These are phyloP conservation scores for Neopestalotiopsis sp. DNA, from an alignment of 2,329 filamentous ascomycete genomes.

Conservation along the genomic window DNA sequence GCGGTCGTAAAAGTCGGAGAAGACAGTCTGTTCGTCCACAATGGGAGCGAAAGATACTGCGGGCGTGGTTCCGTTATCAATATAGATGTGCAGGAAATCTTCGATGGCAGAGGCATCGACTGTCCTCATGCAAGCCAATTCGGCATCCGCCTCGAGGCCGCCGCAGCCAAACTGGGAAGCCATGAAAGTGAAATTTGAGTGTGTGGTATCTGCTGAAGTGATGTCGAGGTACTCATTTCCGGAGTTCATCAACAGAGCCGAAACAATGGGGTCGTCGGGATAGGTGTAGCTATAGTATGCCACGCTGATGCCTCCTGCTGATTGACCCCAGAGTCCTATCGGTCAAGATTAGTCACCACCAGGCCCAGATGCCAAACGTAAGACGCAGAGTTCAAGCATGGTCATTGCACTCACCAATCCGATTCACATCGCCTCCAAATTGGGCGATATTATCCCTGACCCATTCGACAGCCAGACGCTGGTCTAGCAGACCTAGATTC, in stretches of 20 bases:
- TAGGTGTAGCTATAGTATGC: conserved; percentile 51
- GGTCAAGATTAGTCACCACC: background rate
- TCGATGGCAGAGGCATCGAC: conserved; percentile 35
- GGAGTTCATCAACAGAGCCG: conserved; percentile 47
- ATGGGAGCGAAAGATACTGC: conserved; percentile 31
- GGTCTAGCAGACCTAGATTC: conserved; percentile 56
- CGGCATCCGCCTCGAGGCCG: conserved; percentile 27
- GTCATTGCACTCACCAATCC: conserved; percentile 36
- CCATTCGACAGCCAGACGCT: conserved; percentile 57
- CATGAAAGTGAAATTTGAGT: conserved; percentile 42
- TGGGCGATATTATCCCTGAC: conserved; percentile 50
- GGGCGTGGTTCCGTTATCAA: conserved; percentile 26
- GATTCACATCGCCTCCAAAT: conserved; percentile 52
- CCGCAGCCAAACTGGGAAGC: conserved; percentile 41
- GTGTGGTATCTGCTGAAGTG: conserved; percentile 29
- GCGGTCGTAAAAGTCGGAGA: conserved; percentile 37
- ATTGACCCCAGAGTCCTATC: conserved; percentile 46
- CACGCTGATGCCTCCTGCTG: conserved; percentile 47
- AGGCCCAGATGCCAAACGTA: no score
- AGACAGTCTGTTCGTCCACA: conserved; percentile 36
- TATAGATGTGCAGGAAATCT: conserved; percentile 40
- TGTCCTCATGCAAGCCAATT: conserved; percentile 43
- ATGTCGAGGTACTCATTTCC: conserved; percentile 41
- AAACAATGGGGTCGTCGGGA: conserved; percentile 50
- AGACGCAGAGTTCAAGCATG: background rate